A percentile compares a stretch with the other conserved stretches of the same genome.
These are phyloP conservation scores for Bertia moriformis DNA, from an alignment of 2,329 filamentous ascomycete species.

Conservation along the genomic window DNA sequence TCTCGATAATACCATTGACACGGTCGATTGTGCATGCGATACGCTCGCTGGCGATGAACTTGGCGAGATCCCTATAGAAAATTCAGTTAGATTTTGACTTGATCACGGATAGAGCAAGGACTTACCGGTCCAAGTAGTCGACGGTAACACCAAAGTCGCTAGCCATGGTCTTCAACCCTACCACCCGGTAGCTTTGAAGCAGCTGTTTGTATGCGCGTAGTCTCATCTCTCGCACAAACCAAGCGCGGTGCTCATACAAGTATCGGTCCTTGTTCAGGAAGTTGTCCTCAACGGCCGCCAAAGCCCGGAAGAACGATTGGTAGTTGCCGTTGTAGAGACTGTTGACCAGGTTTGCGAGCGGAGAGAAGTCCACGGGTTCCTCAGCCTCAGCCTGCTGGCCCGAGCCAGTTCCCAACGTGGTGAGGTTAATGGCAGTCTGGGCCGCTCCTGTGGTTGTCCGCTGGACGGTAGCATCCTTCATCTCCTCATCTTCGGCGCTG, in stretches of 20 bases:
- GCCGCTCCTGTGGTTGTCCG: constrained; percentile 34
- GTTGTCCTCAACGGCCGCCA: constrained; percentile 79
- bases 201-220: constrained; percentile 92
- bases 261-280: constrained; percentile 93
- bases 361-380: constrained; percentile 72
- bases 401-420: constrained; percentile 56
- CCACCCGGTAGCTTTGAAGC: constrained; percentile 90
- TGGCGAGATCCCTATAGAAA: constrained; percentile 64
- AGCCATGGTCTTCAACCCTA: constrained; percentile 94
- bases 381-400: constrained; percentile 63
- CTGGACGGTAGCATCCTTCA: constrained; percentile 44
- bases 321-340: constrained; percentile 91
- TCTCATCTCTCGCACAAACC: constrained; percentile 98
- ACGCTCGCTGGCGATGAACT: constrained; percentile 87
- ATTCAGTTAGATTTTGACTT: constrained; percentile 4
- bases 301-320: constrained; percentile 78
- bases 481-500: constrained; percentile 59
- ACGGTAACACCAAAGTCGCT: constrained; percentile 92
- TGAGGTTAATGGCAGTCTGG: constrained; percentile 73
- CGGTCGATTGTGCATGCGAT: constrained; percentile 96
- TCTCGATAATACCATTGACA: constrained; percentile 95
- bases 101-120: constrained; percentile 5
- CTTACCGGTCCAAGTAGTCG: constrained; percentile 85
- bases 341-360: constrained; percentile 74
- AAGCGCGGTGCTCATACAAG: constrained; percentile 84